A percentile compares a stretch with the other conserved stretches of the same genome.
Evolutionary conservation across 1,139 yeast species (phyloP).

Genomic region (Pichia sp.): DNA sequence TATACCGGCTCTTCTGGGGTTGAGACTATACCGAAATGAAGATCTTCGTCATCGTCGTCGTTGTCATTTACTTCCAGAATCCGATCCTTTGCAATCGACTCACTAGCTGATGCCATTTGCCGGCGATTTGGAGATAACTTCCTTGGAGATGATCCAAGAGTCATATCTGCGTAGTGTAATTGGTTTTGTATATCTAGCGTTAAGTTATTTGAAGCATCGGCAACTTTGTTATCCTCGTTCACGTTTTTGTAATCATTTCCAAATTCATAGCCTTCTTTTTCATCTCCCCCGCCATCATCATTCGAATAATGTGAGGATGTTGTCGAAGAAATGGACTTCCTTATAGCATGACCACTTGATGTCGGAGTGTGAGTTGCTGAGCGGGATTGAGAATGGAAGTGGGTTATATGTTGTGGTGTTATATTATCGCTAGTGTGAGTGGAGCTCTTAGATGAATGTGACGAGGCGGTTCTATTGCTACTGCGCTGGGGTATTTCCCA

Average conservation of each 20-base stretch:
- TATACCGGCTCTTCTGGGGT: slow-evolving; percentile 19
- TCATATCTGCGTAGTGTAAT: slow-evolving; percentile 10
- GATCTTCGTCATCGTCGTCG: slow-evolving; percentile 7
- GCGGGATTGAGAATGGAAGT: background rate
- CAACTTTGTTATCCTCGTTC: background rate
- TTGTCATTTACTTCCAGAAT: background rate
- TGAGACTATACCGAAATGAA: slow-evolving; percentile 8
- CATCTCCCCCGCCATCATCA: background rate
- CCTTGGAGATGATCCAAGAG: slow-evolving; percentile 31
- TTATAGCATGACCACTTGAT: slow-evolving; percentile 1
- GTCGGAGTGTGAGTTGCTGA: background rate
- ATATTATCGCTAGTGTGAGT: background rate
- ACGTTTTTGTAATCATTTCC: background rate
- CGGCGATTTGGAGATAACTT: slow-evolving; percentile 24
- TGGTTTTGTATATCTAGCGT: slow-evolving; percentile 15
- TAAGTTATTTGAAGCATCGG: background rate
- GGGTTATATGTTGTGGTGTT: background rate
- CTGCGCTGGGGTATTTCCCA: slow-evolving; percentile 16
- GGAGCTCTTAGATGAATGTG: background rate
- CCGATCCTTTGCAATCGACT: background rate
- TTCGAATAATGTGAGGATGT: slow-evolving; percentile 18
- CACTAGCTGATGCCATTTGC: background rate
- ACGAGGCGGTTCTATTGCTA: slow-evolving; percentile 8
- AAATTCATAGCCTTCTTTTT: background rate
- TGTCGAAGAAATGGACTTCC: slow-evolving; percentile 12